Base-by-base conservation (phyloP, 2,329 filamentous ascomycete species). In the Botryosphaeria dothidea region DNA sequence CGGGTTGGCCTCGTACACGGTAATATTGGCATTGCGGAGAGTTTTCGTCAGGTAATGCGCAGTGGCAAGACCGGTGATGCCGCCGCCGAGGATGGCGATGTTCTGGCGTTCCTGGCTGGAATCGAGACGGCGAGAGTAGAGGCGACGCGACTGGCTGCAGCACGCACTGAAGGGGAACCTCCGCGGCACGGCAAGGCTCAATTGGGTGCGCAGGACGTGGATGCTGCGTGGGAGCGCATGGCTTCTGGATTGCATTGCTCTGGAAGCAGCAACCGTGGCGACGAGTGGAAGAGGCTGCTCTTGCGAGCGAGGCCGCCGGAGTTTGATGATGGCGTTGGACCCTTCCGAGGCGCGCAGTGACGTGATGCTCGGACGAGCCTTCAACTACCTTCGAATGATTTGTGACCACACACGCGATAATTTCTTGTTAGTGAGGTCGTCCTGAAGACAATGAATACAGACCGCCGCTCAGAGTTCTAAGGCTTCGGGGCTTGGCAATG, bases 1-100 rank as follows among this genome's bases (percentile, higher is more conserved):
- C 23, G 85, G 75, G 29, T 82, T 85, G 21, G 85, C 85, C 76
- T 99, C 95, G 77, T 92, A 97, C 9, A 99, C 74, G 0, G 91
- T 95, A 71, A 99, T 88, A 60, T 88, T 87, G 36, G 87, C 84
- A 64, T 84, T 82, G 3, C 89, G 87, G n/a, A 91, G 84, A 71
- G 88, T 82, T 69, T 86, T 86, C 13, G 88, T 83, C 49, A 97
- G 82, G 76, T 92, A 93, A 80, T 92, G 92, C 9, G 84, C 83
- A 48, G 82, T 80, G 17, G 81, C 75, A 29, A 85, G 78, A 41
- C 84, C 84, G 19, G 83, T 79, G 27, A 84, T 82, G 25, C 84
- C 83, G 7, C 81, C 83, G 43, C 84, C 84, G 51, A 86, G 74
- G 63, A 86, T 80, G 68, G 84, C 79, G 66, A 83, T 77, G 65